Base-by-base conservation (phyloP, 768 basidiomycete species). In the Russula abietina region DNA sequence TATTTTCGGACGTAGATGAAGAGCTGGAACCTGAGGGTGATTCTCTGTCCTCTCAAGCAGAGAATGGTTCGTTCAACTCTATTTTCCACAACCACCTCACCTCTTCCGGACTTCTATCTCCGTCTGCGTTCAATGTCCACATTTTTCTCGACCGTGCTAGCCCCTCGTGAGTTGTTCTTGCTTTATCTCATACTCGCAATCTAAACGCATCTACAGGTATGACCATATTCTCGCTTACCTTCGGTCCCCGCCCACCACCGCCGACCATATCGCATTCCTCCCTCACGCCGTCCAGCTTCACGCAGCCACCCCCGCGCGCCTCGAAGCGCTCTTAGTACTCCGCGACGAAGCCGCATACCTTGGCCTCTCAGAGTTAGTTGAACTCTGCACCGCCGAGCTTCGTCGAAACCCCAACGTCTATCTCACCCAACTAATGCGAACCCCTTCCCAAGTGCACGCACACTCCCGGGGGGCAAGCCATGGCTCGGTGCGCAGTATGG, bases 71-170 rank as follows among this genome's bases (percentile, higher is more conserved):
- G 14, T 77, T 87, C 69, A 79, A 77, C 19, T 70, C 80, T 0
- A 76, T 80, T 62, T 86, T 89, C 70, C 81, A 79, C 45, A 79
- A 82, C 32, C 88, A 90, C 66, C 81, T 89, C 9, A 73, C 81
- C 16, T 81, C 85, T 8, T 82, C 83, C 59, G 86, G 84, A 7
- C 73, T 83, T 43, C 70, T 86, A 4, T 79, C 77, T 28, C 70
- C 78, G 2, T 77, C 81, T 6, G 26, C 63, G 12, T 74, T 75
- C 41, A 77, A 73, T 49, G 73, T 91, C 39, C 87, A 91, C 65
- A 68, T 93, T 16, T 93, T 93, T 74, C 76, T 93, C 26, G 91
- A 93, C 70, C 79, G 91, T 28, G 81, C 91, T 0, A 91, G 90
- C 68, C 77, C 84, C 33, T 87, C 91, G 88, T 91, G 74, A 78